phyloP scores from a whole-genome alignment of 495 filamentous ascomycete species.

The Aspergillus heteromorphus region DNA sequence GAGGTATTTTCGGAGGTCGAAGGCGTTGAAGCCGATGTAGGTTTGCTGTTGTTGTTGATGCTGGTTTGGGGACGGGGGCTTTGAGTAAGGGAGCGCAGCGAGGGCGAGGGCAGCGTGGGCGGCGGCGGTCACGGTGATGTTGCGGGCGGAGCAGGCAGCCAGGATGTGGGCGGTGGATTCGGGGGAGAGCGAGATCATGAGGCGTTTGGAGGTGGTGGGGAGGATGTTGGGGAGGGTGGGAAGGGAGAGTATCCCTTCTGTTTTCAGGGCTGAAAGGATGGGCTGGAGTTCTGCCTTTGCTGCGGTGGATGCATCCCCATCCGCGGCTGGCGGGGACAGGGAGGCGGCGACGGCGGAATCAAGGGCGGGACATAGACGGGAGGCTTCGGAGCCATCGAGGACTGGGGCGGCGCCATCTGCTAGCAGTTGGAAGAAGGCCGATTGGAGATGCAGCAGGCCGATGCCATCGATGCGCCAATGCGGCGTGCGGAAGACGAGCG shows the following conservation, averaged over 20 bases:
- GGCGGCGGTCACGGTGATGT: constrained; percentile 13
- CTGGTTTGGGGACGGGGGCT: too few relatives aligned
- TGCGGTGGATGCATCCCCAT: too few relatives aligned
- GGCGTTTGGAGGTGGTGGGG: background rate
- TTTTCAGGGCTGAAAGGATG: too few relatives aligned
- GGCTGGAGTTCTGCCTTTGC: background rate
- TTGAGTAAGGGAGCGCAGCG: constrained; percentile 4
- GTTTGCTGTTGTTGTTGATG: background rate
- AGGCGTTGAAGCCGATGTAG: constrained; percentile 13
- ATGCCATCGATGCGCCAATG: constrained; percentile 15
- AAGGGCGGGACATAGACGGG: background rate
- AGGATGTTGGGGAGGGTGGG: background rate
- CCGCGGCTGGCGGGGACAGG: too few relatives aligned
- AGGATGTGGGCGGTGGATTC: constrained; percentile 1
- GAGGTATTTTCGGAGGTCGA: constrained; percentile 15
- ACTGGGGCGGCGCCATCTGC: background rate
- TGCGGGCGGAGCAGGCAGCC: constrained; percentile 4
- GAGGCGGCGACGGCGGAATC: too few relatives aligned
- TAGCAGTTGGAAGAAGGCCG: background rate
- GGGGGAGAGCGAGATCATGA: background rate
- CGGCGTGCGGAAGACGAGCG: constrained; percentile 11
- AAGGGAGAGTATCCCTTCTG: too few relatives aligned
- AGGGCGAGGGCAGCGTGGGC: constrained; percentile 18
- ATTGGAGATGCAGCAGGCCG: constrained; percentile 10
- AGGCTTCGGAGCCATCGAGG: background rate